phyloP scores from a whole-genome alignment of 2,329 filamentous ascomycete genomes.

The Colletotrichum sansevieriae region DNA sequence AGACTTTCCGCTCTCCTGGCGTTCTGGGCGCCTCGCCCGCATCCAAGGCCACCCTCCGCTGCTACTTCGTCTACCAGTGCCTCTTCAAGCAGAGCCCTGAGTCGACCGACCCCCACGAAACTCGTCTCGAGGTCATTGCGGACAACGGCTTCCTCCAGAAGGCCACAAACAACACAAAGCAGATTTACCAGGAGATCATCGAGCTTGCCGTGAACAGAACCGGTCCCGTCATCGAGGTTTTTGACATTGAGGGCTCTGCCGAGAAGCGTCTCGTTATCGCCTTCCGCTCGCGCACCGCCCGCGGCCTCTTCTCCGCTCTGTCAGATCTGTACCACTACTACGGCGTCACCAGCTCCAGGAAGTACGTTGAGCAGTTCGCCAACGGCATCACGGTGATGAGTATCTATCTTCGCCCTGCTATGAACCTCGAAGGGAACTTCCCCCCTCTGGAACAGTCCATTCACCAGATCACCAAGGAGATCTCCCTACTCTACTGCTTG shows the following conservation, averaged over 20 bases:
- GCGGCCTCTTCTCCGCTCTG: slow-evolving; percentile 93
- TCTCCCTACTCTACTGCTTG: slow-evolving; percentile 96
- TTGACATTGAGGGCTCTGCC: slow-evolving; percentile 89
- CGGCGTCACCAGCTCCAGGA: slow-evolving; percentile 92
- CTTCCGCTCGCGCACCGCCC: slow-evolving; percentile 92
- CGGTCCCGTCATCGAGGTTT: slow-evolving; percentile 97
- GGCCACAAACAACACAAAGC: slow-evolving; percentile 94
- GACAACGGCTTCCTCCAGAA: slow-evolving; percentile 96
- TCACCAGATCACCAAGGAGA: slow-evolving; percentile 98
- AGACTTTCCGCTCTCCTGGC: slow-evolving; percentile 95
- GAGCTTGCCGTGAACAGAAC: slow-evolving; percentile 85
- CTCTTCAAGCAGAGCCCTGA: slow-evolving; percentile 82
- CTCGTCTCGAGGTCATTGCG: slow-evolving; percentile 89
- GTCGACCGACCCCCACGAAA: slow-evolving; percentile 82
- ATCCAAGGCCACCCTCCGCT: slow-evolving; percentile 87
- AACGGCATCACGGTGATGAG: slow-evolving; percentile 99
- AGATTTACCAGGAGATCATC: slow-evolving; percentile 95
- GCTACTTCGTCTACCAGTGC: slow-evolving; percentile 99
- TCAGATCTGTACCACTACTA: slow-evolving; percentile 99
- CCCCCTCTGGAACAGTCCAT: slow-evolving; percentile 95
- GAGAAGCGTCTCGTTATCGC: slow-evolving; percentile 97
- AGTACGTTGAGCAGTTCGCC: slow-evolving; percentile 99
- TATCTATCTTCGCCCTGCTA: slow-evolving; percentile 85
- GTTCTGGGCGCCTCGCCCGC: slow-evolving; percentile 76
- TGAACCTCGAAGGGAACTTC: slow-evolving; percentile 67